A percentile compares a stretch with the other conserved stretches of the same genome.
Evolutionary conservation across 108 stramenopile genomes (phyloP).

Genomic region (Cyclostephanos tholiformis): DNA sequence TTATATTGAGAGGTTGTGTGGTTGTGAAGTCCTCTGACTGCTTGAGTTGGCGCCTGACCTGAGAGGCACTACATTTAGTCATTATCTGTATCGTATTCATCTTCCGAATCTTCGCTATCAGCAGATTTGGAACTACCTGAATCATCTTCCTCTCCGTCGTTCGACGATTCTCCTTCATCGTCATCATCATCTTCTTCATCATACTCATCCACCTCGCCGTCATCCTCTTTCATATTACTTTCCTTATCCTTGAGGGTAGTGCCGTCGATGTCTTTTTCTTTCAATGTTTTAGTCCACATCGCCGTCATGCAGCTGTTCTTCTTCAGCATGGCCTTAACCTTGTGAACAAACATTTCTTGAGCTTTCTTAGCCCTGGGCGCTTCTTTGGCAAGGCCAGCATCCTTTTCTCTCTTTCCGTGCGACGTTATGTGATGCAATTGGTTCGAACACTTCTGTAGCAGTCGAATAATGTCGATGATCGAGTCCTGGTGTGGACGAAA

Average conservation of each 20-base stretch:
- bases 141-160: conserved; percentile 7
- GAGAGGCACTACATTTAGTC: too few relatives aligned
- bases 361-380: conserved; percentile 51
- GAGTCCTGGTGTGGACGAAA: conserved; percentile 40
- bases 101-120: conserved; percentile 1
- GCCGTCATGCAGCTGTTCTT: conserved; percentile 53
- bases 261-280: conserved; percentile 34
- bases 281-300: conserved; percentile 40
- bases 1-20: too few relatives aligned
- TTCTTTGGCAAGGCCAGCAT: conserved; percentile 48
- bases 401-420: conserved; percentile 55
- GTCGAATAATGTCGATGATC: conserved; percentile 38
- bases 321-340: conserved; percentile 51
- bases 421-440: conserved; percentile 45
- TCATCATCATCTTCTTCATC: background rate
- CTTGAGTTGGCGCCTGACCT: too few relatives aligned
- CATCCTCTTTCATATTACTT: background rate
- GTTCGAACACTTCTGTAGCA: conserved; percentile 31
- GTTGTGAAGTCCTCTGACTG: too few relatives aligned
- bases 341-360: conserved; percentile 54
- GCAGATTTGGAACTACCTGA: conserved; percentile 8
- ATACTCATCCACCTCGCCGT: conserved; percentile 14
- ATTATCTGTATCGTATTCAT: conserved; percentile 21
- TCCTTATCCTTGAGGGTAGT: conserved; percentile 16
- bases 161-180: conserved; percentile 11